Evolutionary conservation across 2,329 filamentous ascomycete species (phyloP), one percentile per base, ranked within the genome.

Genomic region (Epichloe sibirici): DNA sequence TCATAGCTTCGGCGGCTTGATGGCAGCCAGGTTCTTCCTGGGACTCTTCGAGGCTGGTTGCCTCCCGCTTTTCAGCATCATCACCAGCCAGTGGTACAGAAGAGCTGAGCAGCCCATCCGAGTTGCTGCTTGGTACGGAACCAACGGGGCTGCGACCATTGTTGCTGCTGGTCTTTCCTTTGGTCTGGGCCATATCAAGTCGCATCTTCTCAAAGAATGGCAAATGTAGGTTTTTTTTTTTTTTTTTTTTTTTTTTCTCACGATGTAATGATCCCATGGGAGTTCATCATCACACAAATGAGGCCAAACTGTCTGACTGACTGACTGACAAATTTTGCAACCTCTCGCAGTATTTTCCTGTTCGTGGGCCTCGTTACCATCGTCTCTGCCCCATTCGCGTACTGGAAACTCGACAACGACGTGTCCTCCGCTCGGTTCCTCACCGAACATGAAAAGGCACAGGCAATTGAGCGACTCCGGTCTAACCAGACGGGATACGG

Each of bases 401-500:
- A 81, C 65, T 79, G 71, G 69, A 71, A 71, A 45, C 71, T 86
- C 2, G 79, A 83, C 62, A 76, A 77, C 61, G 79, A 82, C 56
- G 74, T 83, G 17, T 62, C 72, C 0, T 75, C 75, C 0, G 76
- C 76, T 0, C 71, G 75, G 13, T 79, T 77, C 53, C 61, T 93
- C 28, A 84, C 71, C 7, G 76, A 83, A 50, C 74, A 80, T 45
- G 87, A 91, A 57, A 79, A 81, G 12, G 64, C 81, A 0, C 73
- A 88, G 43, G 85, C 83, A 0, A 71, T 90, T 28, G 86, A 88
- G 57, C 76, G 87, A 0, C 79, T 91, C 5, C 75, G 86, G 0
- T 74, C 81, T 23, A 91, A 91, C 59, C 81, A 88, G 63, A 87
- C 87, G 55, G 87, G 87, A 0, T 82, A 86, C 15, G 84, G 83